phyloP scores from a whole-genome alignment of 805 yeast genomes.

The Myxozyma melibiosi region DNA sequence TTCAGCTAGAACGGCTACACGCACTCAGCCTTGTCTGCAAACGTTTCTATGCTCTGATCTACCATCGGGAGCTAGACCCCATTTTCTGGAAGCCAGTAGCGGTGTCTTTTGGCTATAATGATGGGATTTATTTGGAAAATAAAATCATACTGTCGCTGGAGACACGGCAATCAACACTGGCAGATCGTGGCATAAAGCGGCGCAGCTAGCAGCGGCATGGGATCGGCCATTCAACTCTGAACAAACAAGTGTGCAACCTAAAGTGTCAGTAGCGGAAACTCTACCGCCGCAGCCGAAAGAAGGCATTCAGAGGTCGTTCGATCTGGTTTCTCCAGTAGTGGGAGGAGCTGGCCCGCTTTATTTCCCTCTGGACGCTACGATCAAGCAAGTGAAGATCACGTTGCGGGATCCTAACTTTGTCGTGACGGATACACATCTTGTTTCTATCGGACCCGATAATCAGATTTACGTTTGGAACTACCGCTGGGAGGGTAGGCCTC shows the following conservation, averaged over 20 bases:
- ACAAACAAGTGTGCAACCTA: not conserved
- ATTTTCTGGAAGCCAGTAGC: slow-evolving; percentile 14
- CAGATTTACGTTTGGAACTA: slow-evolving; percentile 20
- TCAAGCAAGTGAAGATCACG: slow-evolving; percentile 14
- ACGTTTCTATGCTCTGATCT: slow-evolving; percentile 17
- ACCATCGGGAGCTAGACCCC: slow-evolving; percentile 15
- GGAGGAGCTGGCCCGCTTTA: slow-evolving; percentile 19
- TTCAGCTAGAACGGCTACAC: not conserved
- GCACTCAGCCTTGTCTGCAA: slow-evolving; percentile 8
- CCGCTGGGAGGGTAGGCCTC: slow-evolving; percentile 1
- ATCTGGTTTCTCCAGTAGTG: slow-evolving; percentile 13
- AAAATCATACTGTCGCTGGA: not conserved
- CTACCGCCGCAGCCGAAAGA: not conserved
- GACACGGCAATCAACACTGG: not conserved
- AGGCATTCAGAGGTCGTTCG: slow-evolving; percentile 8
- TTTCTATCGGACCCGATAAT: slow-evolving; percentile 23
- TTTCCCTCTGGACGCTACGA: slow-evolving; percentile 6
- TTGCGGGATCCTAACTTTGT: slow-evolving; percentile 11
- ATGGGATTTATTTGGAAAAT: not conserved
- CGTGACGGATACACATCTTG: slow-evolving; percentile 22
- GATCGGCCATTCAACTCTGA: slow-evolving; percentile 3
- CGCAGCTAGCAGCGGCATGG: slow-evolving; percentile 11
- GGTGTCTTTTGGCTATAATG: not conserved
- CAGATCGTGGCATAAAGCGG: slow-evolving; percentile 10
- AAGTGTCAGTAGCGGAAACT: not conserved